These are phyloP conservation scores for Puccinia coronata DNA, from an alignment of 1,284 basidiomycete species.

Conservation along the genomic window DNA sequence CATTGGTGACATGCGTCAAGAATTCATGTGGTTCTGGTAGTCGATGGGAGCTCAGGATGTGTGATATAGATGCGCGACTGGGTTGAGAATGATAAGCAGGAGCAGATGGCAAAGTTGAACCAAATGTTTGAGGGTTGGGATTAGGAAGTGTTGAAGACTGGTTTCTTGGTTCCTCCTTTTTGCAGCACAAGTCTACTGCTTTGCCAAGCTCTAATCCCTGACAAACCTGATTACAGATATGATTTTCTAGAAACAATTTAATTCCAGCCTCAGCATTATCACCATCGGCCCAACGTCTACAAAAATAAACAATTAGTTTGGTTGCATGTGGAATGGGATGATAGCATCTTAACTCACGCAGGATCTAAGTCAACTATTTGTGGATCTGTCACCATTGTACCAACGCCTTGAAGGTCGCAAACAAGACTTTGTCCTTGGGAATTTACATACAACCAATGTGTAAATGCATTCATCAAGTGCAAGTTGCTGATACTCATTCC, in stretches of 20 bases:
- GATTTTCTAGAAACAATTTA: background rate
- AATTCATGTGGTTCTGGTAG: background rate
- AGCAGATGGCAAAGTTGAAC: background rate
- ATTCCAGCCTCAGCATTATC: background rate
- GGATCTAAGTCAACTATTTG: conserved; percentile 2
- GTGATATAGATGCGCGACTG: background rate
- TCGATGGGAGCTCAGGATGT: background rate
- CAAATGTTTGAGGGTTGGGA: background rate
- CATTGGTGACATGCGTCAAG: background rate
- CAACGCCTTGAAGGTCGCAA: background rate
- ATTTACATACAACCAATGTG: background rate
- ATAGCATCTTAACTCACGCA: background rate
- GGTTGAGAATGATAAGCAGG: background rate
- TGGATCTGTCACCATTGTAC: background rate
- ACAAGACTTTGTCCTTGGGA: background rate
- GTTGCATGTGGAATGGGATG: background rate
- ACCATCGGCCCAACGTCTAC: background rate
- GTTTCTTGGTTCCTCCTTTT: background rate
- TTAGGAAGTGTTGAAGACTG: background rate
- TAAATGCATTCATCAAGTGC: background rate
- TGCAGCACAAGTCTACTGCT: background rate
- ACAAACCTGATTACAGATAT: background rate
- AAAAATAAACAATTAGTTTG: background rate
- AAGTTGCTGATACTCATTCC: background rate
- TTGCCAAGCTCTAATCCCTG: background rate